These are phyloP conservation scores for Citrullus mucosospermus DNA, from an alignment of 306 rosid genomes.

Conservation along the genomic window DNA sequence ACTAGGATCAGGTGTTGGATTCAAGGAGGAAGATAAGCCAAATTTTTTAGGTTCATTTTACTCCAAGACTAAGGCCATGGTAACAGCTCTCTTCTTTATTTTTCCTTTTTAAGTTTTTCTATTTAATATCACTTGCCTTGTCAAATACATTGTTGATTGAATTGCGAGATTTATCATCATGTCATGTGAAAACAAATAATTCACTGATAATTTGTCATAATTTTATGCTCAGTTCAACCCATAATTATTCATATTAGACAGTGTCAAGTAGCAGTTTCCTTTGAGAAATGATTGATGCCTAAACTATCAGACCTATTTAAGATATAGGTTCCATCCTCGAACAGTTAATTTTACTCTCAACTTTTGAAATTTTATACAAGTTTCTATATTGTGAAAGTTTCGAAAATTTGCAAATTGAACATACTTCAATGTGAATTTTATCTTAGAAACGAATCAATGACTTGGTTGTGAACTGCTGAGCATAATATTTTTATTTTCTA, in stretches of 20 bases:
- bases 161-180: not conserved
- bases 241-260: not conserved
- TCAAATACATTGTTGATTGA: not conserved
- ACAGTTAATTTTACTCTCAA: not conserved
- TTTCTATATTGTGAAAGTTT: not conserved
- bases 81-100: constrained; percentile 10
- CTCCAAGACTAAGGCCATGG: constrained; percentile 70
- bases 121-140: not conserved
- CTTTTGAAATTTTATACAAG: not conserved
- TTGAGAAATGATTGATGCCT: not conserved
- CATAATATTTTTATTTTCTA: not conserved
- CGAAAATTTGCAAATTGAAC: not conserved
- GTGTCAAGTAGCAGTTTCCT: not conserved
- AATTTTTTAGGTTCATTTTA: constrained; percentile 57
- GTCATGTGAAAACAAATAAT: not conserved
- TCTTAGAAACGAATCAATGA: not conserved
- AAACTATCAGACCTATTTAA: not conserved
- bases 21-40: constrained; percentile 64
- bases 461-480: not conserved
- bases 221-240: not conserved
- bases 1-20: constrained; percentile 48
- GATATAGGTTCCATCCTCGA: not conserved
- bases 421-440: not conserved
- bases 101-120: not conserved
- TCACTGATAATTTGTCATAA: not conserved